Percentiles rank a stretch among this genome's conserved stretches.
Conservation (phyloP, 1,139 yeast species). For the Taphrina populina region DNA sequence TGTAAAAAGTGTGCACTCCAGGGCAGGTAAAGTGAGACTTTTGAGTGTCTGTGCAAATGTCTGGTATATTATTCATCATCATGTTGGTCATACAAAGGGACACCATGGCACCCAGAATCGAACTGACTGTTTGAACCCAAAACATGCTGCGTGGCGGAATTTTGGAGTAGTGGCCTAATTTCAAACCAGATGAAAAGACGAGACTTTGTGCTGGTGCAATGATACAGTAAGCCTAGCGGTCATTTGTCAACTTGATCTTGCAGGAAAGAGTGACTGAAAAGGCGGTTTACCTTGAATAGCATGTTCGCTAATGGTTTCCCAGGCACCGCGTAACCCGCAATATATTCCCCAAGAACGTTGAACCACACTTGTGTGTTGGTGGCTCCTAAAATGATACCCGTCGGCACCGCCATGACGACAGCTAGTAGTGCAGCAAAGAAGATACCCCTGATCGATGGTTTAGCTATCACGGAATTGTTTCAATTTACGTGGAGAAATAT, state of each 20-base stretch:
- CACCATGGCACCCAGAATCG: conserved; percentile 45
- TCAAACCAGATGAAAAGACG: conserved; percentile 57
- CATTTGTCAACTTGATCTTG: neutral
- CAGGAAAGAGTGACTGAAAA: too few species aligned
- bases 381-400: conserved; percentile 36
- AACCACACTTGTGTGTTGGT: conserved; percentile 52
- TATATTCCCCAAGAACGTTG: conserved; percentile 61
- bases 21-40: conserved; percentile 42
- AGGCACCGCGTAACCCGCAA: conserved; percentile 63
- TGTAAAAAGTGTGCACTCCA: conserved; percentile 34
- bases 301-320: conserved; percentile 63
- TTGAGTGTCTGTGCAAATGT: conserved; percentile 46
- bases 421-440: conserved; percentile 53
- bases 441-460: conserved; percentile 4
- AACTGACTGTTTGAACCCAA: conserved; percentile 52
- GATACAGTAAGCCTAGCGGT: conserved; percentile 53
- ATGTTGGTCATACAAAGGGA: conserved; percentile 57
- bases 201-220: conserved; percentile 61
- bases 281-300: conserved; percentile 50
- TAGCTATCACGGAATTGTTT: neutral
- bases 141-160: conserved; percentile 63
- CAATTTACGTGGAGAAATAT: too few species aligned
- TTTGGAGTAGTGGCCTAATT: conserved; percentile 63
- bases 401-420: conserved; percentile 37
- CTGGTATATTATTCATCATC: conserved; percentile 50